Base-by-base conservation (phyloP, 2,329 filamentous ascomycete genomes). In the Teratosphaeriaceae sp. region DNA sequence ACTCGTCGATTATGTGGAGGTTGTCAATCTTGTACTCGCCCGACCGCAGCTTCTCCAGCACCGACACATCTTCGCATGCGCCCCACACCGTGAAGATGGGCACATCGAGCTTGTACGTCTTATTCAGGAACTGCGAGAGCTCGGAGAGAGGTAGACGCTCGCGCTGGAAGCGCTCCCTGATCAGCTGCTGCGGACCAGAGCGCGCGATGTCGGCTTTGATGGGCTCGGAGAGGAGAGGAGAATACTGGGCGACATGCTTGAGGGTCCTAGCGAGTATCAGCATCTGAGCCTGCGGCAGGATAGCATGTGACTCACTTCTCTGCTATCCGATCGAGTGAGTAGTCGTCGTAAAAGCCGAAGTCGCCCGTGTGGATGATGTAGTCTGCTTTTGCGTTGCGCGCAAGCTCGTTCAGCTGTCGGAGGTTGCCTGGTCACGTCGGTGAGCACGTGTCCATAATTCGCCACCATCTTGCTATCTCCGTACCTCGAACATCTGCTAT, bases 61-160 rank as follows among this genome's bases (percentile, higher is more conserved):
- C 92, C 45, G 92, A 84, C 16, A 98, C 92, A 75, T 98, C 92
- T 69, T 98, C 92, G 62, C 92, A 98, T 37, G 92, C 92, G 63
- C 92, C 92, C 92, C 92, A 98, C 27, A 98, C 92, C 30, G 92
- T 98, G 71, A 96, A 97, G 44, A 98, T 92, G 0, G 92, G 92
- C 45, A 98, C 85, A 49, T 98, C 89, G 45, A 98, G 81, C 62
- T 88, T 94, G 60, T 94, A 76, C 54, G 85, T 84, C 65, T 89
- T 89, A 67, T 80, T 85, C 52, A 98, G 78, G 56, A 98, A 88
- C 58, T 86, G 79, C 19, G 90, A 79, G 26, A 98, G 80, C 70
- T 98, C 89, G 45, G 92, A 98, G 41, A 98, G 82, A 44, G 88
- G 88, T 21, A 96, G 80, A 51, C 94, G 85, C 59, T 82, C 80